Base-by-base conservation (phyloP, 2,329 filamentous ascomycete genomes). In the Anisogramma anomala region DNA sequence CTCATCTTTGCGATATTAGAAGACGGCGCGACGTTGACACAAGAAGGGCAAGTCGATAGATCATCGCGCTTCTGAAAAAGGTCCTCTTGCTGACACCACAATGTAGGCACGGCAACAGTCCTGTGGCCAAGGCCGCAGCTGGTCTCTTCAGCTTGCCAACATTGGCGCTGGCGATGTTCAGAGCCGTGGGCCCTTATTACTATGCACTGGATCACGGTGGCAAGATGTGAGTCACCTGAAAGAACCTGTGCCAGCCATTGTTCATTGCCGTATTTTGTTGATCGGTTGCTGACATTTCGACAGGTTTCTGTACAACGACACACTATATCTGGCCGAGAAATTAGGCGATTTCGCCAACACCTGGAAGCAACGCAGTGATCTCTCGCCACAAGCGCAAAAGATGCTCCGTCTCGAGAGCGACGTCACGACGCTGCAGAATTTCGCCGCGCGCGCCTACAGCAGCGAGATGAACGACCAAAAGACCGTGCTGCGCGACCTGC, bases 161-260 rank as follows among this genome's bases (percentile, higher is more conserved):
- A 1, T 71, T 86, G 14, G 70, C 79, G 1, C 64, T 91, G 32
- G 82, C 83, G n/a, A 75, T 88, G 61, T 91, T 87, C 58, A 71
- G 84, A 36, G 83, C 84, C 3, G 76, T 86, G 2, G 82, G 84
- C 4, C 77, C 81, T 0, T 74, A 82, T 43, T 84, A 83, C 53
- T 91, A 91, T 55, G 67, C 74, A 0, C 65, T 74, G 11, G 68
- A 77, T 28, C 61, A 64, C 11, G 72, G 71, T 18, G 77, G 78
- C 18, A 81, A 75, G 50, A 82, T 83, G 77, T 79, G 60, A 55
- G 72, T 53, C n/a, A n/a, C n/a, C n/a, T n/a, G n/a, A n/a, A n/a
- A n/a, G n/a, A n/a, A n/a, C n/a, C 26, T 34, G 20, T 2, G 17
- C 14, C 11, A 6, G 22, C 14, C 6, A 5, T 19, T 15, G 11